Percentiles rank a stretch among this genome's conserved stretches.
These are phyloP conservation scores for Wickerhamiella kurtzmanii DNA, from an alignment of 805 yeast species.

Conservation along the genomic window DNA sequence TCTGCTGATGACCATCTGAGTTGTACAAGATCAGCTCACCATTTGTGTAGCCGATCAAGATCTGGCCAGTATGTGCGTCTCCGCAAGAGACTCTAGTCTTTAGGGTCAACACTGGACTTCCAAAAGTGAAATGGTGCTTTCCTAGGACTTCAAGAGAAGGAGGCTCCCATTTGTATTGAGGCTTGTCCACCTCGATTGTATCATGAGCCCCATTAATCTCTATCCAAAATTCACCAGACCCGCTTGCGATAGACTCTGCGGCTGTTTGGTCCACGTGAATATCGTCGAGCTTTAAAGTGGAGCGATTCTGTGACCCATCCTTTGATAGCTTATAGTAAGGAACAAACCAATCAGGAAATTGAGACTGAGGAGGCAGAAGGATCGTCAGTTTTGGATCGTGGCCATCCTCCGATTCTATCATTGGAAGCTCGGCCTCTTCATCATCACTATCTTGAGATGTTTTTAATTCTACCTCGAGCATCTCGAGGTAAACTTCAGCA, in stretches of 20 bases:
- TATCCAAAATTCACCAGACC: neutral
- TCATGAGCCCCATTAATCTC: neutral
- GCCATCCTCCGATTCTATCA: neutral
- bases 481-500: neutral
- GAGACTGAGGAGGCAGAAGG: neutral
- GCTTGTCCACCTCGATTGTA: neutral
- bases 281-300: neutral
- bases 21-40: constrained; percentile 21
- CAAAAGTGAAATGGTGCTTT: neutral
- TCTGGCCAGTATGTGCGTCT: constrained; percentile 4
- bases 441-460: neutral
- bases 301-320: neutral
- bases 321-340: neutral
- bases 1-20: constrained; percentile 20
- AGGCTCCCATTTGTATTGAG: neutral
- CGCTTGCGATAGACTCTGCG: neutral
- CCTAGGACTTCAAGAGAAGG: neutral
- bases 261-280: neutral
- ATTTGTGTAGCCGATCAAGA: constrained; percentile 6
- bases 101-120: neutral
- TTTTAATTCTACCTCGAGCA: neutral
- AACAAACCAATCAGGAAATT: neutral
- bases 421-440: neutral
- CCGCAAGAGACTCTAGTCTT: constrained; percentile 5
- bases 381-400: neutral